Evolutionary conservation across 2,329 filamentous ascomycete genomes (phyloP).

Genomic region (Fusarium veterinarium): DNA sequence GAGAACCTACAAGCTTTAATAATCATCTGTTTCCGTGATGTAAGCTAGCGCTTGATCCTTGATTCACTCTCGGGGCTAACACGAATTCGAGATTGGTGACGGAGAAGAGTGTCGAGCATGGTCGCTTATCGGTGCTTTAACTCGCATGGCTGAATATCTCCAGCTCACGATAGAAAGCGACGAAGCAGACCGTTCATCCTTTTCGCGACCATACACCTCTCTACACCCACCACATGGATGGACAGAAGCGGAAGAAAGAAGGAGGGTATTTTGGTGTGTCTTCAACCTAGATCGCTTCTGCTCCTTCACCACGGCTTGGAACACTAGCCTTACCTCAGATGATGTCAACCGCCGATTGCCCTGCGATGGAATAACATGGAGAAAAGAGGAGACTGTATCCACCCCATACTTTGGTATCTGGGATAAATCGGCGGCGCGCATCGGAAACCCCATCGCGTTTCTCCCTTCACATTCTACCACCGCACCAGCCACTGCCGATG

Average conservation of each 20-base stretch:
- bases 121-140: constrained; percentile 46
- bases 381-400: constrained; percentile 49
- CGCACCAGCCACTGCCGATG: neutral
- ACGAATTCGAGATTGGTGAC: constrained; percentile 35
- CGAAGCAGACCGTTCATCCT: constrained; percentile 4
- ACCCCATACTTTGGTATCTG: constrained; percentile 59
- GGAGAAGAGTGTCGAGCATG: constrained; percentile 42
- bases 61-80: neutral
- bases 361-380: constrained; percentile 55
- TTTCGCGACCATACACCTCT: neutral
- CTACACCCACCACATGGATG: constrained; percentile 39
- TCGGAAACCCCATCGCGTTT: constrained; percentile 54
- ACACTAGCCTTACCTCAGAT: constrained; percentile 48
- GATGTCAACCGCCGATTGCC: constrained; percentile 47
- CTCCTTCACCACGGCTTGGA: constrained; percentile 39
- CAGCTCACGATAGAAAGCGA: constrained; percentile 43
- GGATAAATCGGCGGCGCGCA: constrained; percentile 53
- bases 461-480: constrained; percentile 47
- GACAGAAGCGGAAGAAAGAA: constrained; percentile 38
- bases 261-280: constrained; percentile 49
- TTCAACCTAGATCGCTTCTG: constrained; percentile 44
- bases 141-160: constrained; percentile 46
- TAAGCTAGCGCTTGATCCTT: neutral
- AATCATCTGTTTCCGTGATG: constrained; percentile 32
- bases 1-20: constrained; percentile 34